phyloP scores from a whole-genome alignment of 1,284 basidiomycete species.

The Tilletia setariae region DNA sequence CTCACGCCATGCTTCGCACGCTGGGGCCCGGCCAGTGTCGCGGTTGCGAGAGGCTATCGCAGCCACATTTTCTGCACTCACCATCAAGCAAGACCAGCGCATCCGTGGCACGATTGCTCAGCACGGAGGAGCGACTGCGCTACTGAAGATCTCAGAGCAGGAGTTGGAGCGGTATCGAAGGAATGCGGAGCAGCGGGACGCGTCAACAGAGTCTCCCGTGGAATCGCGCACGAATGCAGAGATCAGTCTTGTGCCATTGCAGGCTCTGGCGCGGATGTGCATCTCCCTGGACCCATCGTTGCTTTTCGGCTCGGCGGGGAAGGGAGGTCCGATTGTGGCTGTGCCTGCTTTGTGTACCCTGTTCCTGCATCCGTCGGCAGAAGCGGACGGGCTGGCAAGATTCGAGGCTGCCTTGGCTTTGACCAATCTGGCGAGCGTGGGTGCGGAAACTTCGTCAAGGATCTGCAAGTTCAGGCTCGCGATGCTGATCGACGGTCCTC shows the following conservation, averaged over 20 bases:
- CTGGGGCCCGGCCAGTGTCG: neutral
- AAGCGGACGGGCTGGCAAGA: constrained; percentile 44
- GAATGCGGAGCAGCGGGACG: neutral
- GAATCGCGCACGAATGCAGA: neutral
- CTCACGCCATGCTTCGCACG: neutral
- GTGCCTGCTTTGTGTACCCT: neutral
- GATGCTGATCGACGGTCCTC: neutral
- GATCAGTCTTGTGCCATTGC: constrained; percentile 62
- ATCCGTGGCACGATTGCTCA: constrained; percentile 76
- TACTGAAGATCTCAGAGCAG: constrained; percentile 60
- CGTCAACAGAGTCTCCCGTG: neutral
- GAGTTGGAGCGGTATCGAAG: neutral
- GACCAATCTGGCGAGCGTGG: constrained; percentile 85
- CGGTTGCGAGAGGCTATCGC: constrained; percentile 26
- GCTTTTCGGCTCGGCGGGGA: constrained; percentile 68
- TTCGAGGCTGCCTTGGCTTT: constrained; percentile 94
- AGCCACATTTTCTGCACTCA: constrained; percentile 19
- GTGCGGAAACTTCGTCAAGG: constrained; percentile 64
- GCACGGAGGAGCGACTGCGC: constrained; percentile 73
- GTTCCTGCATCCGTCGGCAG: constrained; percentile 2
- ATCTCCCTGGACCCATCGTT: constrained; percentile 86
- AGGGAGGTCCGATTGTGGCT: constrained; percentile 59
- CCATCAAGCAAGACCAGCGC: constrained; percentile 62
- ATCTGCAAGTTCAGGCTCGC: constrained; percentile 28
- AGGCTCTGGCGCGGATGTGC: constrained; percentile 85